Percentiles rank a stretch among this genome's conserved stretches.
Evolutionary conservation across 192 early-diverging fungal species (phyloP).

Genomic region (Linnemannia schmuckeri): DNA sequence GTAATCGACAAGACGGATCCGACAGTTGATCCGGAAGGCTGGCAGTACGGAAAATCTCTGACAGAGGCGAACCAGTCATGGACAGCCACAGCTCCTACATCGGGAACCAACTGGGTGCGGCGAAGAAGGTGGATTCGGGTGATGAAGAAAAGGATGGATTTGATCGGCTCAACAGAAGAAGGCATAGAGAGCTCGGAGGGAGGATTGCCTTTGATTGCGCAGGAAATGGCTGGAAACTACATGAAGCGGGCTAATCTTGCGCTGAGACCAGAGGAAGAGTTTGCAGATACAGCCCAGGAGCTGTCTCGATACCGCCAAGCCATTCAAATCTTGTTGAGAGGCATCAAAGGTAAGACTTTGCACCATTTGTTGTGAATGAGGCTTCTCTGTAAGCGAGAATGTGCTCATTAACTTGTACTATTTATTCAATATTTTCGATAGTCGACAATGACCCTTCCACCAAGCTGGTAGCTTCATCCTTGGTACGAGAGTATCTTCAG

Average conservation of each 20-base stretch:
- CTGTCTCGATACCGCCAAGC: constrained; percentile 67
- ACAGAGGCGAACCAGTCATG: constrained; percentile 67
- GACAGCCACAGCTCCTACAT: constrained; percentile 62
- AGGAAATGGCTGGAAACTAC: constrained; percentile 37
- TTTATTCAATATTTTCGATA: constrained; percentile 25
- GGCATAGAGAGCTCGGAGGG: constrained; percentile 5
- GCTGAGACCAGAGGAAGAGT: constrained; percentile 31
- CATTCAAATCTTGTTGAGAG: constrained; percentile 71
- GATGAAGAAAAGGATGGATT: constrained; percentile 76
- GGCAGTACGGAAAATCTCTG: constrained; percentile 78
- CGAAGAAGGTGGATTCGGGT: constrained; percentile 83
- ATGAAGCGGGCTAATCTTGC: constrained; percentile 34
- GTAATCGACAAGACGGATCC: constrained; percentile 74
- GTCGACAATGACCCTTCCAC: constrained; percentile 66
- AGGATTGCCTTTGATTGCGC: background rate
- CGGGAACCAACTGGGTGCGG: constrained; percentile 70
- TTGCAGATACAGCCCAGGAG: constrained; percentile 48
- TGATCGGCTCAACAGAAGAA: constrained; percentile 10
- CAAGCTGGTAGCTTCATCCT: constrained; percentile 60
- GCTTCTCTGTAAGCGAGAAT: no score
- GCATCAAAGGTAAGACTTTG: constrained; percentile 71
- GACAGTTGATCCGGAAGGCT: constrained; percentile 73
- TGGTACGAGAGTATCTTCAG: constrained; percentile 61
- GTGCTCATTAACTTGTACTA: background rate
- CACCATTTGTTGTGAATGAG: background rate